Conservation (phyloP, 2,329 filamentous ascomycete species). For the Pseudocercospora musae region DNA sequence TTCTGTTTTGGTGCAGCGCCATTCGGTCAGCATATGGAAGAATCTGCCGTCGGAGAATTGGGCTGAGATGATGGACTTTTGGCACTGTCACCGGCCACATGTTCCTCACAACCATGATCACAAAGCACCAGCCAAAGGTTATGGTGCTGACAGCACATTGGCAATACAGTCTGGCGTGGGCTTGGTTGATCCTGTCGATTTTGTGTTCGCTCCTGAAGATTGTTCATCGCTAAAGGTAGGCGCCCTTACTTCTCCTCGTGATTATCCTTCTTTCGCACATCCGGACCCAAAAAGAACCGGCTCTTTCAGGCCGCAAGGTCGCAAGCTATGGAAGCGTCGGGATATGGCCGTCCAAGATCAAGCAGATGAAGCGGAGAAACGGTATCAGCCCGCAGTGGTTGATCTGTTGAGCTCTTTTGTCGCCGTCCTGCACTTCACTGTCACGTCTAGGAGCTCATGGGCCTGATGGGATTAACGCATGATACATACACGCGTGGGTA, state of each 20-base stretch:
- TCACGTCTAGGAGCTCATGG: slow-evolving; percentile 30
- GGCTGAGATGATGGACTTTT: slow-evolving; percentile 99
- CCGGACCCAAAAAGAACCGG: slow-evolving; percentile 37
- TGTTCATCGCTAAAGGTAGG: slow-evolving; percentile 53
- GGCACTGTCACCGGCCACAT: slow-evolving; percentile 94
- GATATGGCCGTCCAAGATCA: slow-evolving; percentile 37
- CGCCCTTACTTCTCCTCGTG: background rate
- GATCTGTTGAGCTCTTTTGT: slow-evolving; percentile 22
- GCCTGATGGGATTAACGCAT: slow-evolving; percentile 31
- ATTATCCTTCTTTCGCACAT: slow-evolving; percentile 1
- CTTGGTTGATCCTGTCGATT: slow-evolving; percentile 75
- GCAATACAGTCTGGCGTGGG: slow-evolving; percentile 63
- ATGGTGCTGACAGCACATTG: slow-evolving; percentile 76
- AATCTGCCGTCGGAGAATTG: slow-evolving; percentile 94
- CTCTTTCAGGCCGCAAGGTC: slow-evolving; percentile 33
- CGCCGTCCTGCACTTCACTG: slow-evolving; percentile 32
- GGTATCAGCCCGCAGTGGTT: slow-evolving; percentile 27
- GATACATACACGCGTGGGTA: slow-evolving; percentile 30
- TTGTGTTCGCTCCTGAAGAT: slow-evolving; percentile 68
- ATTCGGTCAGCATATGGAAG: slow-evolving; percentile 65
- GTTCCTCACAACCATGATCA: slow-evolving; percentile 52
- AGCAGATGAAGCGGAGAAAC: slow-evolving; percentile 21
- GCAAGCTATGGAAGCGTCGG: slow-evolving; percentile 30
- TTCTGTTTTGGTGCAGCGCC: slow-evolving; percentile 24
- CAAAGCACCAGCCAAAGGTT: slow-evolving; percentile 59